Conservation (phyloP, 2,329 filamentous ascomycete species). For the Beauveria pseudobassiana region DNA sequence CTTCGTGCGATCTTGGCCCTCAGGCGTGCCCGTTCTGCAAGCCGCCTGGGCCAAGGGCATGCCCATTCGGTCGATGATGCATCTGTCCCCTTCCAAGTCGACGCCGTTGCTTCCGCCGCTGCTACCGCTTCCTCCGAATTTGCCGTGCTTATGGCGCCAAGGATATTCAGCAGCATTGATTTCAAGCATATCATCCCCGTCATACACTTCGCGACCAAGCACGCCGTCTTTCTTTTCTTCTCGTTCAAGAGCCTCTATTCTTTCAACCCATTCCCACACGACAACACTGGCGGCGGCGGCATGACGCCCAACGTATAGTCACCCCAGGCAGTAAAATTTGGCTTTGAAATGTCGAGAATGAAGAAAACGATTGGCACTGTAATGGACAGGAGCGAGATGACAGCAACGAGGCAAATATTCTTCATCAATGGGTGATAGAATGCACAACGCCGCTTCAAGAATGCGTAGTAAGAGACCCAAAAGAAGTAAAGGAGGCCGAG, state of each 20-base stretch:
- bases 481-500: slow-evolving; percentile 83
- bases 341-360: slow-evolving; percentile 79
- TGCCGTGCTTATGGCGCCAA: slow-evolving; percentile 35
- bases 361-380: slow-evolving; percentile 90
- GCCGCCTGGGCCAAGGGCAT: not conserved
- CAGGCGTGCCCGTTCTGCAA: slow-evolving; percentile 18
- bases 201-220: slow-evolving; percentile 81
- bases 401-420: slow-evolving; percentile 75
- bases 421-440: slow-evolving; percentile 88
- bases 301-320: slow-evolving; percentile 92
- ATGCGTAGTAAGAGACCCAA: slow-evolving; percentile 87
- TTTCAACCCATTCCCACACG: slow-evolving; percentile 96
- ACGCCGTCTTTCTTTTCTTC: slow-evolving; percentile 94
- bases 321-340: slow-evolving; percentile 83
- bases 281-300: slow-evolving; percentile 92
- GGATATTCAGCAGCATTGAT: slow-evolving; percentile 43
- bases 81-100: slow-evolving; percentile 13
- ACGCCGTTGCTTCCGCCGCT: slow-evolving; percentile 24
- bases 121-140: slow-evolving; percentile 21
- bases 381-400: slow-evolving; percentile 72
- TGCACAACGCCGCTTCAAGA: slow-evolving; percentile 87
- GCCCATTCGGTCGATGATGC: not conserved
- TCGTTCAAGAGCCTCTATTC: slow-evolving; percentile 84
- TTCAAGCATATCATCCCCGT: slow-evolving; percentile 88
- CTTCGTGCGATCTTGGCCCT: slow-evolving; percentile 15